Percentiles rank a stretch among this genome's conserved stretches.
Evolutionary conservation across 2,329 filamentous ascomycete species (phyloP).

Genomic region (Epichloe bromicola): DNA sequence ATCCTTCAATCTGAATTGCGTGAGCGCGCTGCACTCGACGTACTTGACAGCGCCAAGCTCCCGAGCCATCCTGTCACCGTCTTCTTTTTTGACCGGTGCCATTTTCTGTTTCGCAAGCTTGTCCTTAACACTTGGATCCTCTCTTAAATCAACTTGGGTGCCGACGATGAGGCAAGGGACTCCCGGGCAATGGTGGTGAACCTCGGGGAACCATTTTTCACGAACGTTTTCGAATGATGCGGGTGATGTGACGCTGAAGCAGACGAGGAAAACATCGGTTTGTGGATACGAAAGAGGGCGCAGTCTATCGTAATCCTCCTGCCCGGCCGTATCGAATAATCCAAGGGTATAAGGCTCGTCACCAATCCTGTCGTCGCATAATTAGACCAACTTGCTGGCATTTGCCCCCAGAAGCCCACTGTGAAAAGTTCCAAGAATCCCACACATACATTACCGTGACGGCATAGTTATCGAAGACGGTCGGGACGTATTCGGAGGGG

Average conservation of each 20-base stretch:
- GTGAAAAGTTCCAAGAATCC: not conserved
- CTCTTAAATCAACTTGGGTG: slow-evolving; percentile 90
- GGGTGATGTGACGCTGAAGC: slow-evolving; percentile 94
- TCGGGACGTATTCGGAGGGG: slow-evolving; percentile 98
- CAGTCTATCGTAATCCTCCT: slow-evolving; percentile 98
- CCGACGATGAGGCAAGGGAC: slow-evolving; percentile 96
- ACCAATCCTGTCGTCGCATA: slow-evolving; percentile 60
- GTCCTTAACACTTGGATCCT: slow-evolving; percentile 74
- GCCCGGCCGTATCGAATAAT: slow-evolving; percentile 94
- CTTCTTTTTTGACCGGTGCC: slow-evolving; percentile 79
- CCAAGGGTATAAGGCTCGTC: slow-evolving; percentile 97
- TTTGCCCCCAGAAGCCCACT: not conserved
- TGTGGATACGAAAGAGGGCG: slow-evolving; percentile 95
- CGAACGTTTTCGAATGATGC: slow-evolving; percentile 98
- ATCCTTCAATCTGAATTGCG: slow-evolving; percentile 97
- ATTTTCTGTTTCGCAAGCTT: slow-evolving; percentile 96
- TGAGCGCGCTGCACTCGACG: slow-evolving; percentile 94
- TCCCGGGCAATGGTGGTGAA: slow-evolving; percentile 95
- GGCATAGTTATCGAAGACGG: slow-evolving; percentile 98
- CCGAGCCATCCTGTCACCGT: slow-evolving; percentile 92
- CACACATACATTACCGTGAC: slow-evolving; percentile 93
- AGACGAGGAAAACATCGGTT: slow-evolving; percentile 97
- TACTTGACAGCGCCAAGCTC: slow-evolving; percentile 97
- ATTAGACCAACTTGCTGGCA: slow-evolving; percentile 6
- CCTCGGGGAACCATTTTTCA: slow-evolving; percentile 98